Evolutionary conservation across 2,329 filamentous ascomycete genomes (phyloP).

Genomic region (Exophiala alcalophila): DNA sequence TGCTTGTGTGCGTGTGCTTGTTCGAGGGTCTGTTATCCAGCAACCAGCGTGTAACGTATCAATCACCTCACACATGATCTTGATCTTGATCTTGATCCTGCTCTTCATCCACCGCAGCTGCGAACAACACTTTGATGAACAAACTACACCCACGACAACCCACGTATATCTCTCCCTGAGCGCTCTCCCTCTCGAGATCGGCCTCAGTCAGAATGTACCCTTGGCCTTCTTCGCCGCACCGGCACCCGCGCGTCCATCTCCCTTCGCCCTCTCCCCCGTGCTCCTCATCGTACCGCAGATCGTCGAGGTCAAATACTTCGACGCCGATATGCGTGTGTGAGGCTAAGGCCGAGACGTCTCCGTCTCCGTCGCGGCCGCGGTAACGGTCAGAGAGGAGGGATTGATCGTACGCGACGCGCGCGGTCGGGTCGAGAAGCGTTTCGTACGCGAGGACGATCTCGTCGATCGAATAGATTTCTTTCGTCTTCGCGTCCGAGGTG

Average conservation of each 20-base stretch:
- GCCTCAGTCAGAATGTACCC: conserved; percentile 56
- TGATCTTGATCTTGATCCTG: too few relatives aligned
- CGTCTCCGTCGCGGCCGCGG: too few relatives aligned
- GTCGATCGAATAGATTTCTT: conserved; percentile 44
- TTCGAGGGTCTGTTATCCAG: too few relatives aligned
- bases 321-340: conserved; percentile 47
- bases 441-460: conserved; percentile 59
- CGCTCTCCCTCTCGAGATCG: conserved; percentile 51
- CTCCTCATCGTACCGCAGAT: conserved; percentile 45
- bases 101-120: conserved; percentile 44
- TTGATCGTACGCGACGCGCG: conserved; percentile 50
- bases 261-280: conserved; percentile 32
- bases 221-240: conserved; percentile 57
- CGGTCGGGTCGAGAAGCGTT: conserved; percentile 46
- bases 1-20: too few relatives aligned
- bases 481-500: not conserved
- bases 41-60: too few relatives aligned
- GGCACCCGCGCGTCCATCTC: conserved; percentile 54
- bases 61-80: too few relatives aligned
- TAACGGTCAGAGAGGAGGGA: too few relatives aligned
- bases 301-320: conserved; percentile 58
- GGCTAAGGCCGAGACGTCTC: conserved; percentile 26
- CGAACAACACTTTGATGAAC: conserved; percentile 61
- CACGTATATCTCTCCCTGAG: conserved; percentile 55
- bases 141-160: conserved; percentile 63